phyloP scores from a whole-genome alignment of 768 basidiomycete species.

The Termitomyces sp. region DNA sequence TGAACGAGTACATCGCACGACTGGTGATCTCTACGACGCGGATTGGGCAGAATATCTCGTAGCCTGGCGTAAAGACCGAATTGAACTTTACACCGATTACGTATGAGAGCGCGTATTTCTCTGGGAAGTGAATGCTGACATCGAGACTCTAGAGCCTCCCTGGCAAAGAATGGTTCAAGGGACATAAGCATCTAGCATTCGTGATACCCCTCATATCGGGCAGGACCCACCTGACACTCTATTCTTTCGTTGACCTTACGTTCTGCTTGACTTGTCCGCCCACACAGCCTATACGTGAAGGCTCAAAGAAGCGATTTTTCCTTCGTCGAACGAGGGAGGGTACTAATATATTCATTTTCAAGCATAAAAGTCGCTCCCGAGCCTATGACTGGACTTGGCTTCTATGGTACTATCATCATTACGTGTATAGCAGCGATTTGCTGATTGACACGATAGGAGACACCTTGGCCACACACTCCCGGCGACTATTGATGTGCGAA shows the following conservation, averaged over 20 bases:
- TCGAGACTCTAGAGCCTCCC: conserved; percentile 49
- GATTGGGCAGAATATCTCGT: conserved; percentile 85
- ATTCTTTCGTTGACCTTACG: conserved; percentile 83
- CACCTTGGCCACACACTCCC: conserved; percentile 75
- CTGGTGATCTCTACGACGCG: conserved; percentile 58
- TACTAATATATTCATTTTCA: conserved; percentile 86
- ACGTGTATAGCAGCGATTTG: not conserved
- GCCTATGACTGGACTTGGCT: conserved; percentile 91
- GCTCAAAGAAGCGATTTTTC: conserved; percentile 43
- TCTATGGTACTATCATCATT: conserved; percentile 53
- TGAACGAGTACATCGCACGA: conserved; percentile 65
- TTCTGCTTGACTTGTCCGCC: conserved; percentile 75
- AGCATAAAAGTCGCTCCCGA: conserved; percentile 71
- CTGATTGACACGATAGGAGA: conserved; percentile 45
- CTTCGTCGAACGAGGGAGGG: conserved; percentile 58
- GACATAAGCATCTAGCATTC: conserved; percentile 78
- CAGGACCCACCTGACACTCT: conserved; percentile 75
- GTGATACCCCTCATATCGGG: conserved; percentile 67
- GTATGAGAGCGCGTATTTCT: conserved; percentile 40
- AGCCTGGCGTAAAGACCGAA: conserved; percentile 70
- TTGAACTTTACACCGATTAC: conserved; percentile 87
- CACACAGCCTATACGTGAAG: conserved; percentile 38
- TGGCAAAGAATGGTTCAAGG: conserved; percentile 62
- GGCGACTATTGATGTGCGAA: conserved; percentile 62
- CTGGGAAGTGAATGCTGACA: conserved; percentile 11